phyloP scores from a whole-genome alignment of 1,284 basidiomycete genomes.

The Rhodotorula sp. region DNA sequence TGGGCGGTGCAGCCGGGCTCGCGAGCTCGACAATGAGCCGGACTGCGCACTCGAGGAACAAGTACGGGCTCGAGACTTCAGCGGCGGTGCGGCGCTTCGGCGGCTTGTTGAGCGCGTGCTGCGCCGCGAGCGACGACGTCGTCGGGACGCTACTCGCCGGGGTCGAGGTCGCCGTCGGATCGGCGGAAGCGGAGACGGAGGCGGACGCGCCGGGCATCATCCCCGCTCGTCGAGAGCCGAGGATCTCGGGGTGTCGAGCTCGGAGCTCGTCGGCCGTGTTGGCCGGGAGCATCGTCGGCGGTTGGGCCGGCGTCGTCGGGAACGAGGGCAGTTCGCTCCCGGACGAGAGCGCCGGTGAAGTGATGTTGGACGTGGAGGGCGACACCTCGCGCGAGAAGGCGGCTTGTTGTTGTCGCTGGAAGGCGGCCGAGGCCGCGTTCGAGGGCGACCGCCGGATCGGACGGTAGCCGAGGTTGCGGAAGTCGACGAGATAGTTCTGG shows the following conservation, averaged over 20 bases:
- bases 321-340: constrained; percentile 6
- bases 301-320: neutral
- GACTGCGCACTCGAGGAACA: constrained; percentile 94
- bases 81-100: constrained; percentile 23
- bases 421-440: neutral
- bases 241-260: constrained; percentile 25
- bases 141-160: constrained; percentile 57
- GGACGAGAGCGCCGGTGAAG: constrained; percentile 24
- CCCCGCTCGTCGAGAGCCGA: constrained; percentile 10
- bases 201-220: neutral
- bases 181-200: neutral
- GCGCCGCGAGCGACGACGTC: constrained; percentile 42
- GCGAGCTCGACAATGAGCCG: constrained; percentile 58
- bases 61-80: constrained; percentile 76
- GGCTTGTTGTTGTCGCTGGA: neutral
- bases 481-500: constrained; percentile 96
- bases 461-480: constrained; percentile 94
- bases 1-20: constrained; percentile 1
- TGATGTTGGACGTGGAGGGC: constrained; percentile 7
- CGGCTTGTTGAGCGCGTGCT: constrained; percentile 43
- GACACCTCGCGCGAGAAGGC: constrained; percentile 10
- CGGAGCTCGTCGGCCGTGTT: constrained; percentile 42
- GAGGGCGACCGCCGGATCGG: constrained; percentile 50
- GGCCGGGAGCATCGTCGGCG: constrained; percentile 10
- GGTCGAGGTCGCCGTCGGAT: constrained; percentile 1